Evolutionary conservation across 2,329 filamentous ascomycete species (phyloP).

Genomic region (Byssothecium circinans): DNA sequence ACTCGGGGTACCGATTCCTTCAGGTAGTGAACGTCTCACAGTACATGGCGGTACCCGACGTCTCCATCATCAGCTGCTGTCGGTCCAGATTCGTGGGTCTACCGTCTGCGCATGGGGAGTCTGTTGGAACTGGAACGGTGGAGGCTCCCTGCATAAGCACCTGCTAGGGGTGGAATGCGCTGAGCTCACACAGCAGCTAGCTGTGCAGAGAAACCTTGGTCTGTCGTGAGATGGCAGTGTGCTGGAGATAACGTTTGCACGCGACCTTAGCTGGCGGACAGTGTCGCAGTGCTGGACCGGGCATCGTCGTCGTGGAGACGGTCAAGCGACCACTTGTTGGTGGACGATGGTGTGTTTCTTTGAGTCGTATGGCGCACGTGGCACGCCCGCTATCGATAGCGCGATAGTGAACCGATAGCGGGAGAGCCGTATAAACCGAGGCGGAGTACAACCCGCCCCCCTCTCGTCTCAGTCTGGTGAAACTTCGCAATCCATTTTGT

Average conservation of each 20-base stretch:
- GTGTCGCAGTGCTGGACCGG: conserved; percentile 13
- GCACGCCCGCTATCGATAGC: conserved; percentile 11
- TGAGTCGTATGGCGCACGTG: conserved; percentile 15
- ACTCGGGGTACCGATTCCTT: too few relatives aligned
- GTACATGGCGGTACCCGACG: too few relatives aligned
- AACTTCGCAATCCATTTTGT: too few relatives aligned
- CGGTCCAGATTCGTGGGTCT: conserved; percentile 22
- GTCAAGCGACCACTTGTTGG: conserved; percentile 16
- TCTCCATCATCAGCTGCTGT: background rate
- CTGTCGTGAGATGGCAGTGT: too few relatives aligned
- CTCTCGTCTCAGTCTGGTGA: too few relatives aligned
- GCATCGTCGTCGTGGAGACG: background rate
- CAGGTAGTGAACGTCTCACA: too few relatives aligned
- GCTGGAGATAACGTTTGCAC: conserved; percentile 6
- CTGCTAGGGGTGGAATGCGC: too few relatives aligned
- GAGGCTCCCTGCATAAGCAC: too few relatives aligned
- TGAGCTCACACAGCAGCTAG: too few relatives aligned
- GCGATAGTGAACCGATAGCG: conserved; percentile 4
- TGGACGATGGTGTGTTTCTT: conserved; percentile 6
- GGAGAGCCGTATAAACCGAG: too few relatives aligned
- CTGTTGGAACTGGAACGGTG: conserved; percentile 15
- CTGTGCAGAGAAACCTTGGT: too few relatives aligned
- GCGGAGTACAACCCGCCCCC: too few relatives aligned
- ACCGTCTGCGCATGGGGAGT: conserved; percentile 3
- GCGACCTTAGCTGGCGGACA: conserved; percentile 3